These are phyloP conservation scores for Fusarium coffeatum DNA, from an alignment of 2,329 filamentous ascomycete genomes.

Conservation along the genomic window DNA sequence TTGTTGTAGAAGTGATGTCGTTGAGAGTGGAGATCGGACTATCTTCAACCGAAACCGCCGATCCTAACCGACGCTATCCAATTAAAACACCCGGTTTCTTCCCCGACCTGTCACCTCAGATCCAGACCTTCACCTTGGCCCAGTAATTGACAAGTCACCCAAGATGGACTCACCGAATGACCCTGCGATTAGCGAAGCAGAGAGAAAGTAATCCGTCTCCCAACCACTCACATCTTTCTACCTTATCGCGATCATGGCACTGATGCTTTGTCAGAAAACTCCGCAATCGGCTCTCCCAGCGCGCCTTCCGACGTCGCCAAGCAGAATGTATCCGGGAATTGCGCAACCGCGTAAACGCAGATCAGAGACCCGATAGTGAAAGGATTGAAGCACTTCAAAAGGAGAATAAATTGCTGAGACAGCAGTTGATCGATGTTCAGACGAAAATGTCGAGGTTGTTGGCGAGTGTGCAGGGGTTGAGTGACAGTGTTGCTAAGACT, in stretches of 20 bases:
- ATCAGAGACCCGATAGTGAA: conserved; percentile 42
- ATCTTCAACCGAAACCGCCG: neutral
- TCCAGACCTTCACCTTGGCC: neutral
- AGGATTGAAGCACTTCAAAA: conserved; percentile 39
- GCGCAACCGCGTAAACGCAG: conserved; percentile 36
- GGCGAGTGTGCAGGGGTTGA: conserved; percentile 43
- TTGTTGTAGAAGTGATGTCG: too few species aligned
- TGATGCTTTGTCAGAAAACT: conserved; percentile 39
- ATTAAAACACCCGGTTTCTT: neutral
- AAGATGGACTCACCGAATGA: neutral
- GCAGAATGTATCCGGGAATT: conserved; percentile 47
- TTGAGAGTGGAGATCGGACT: neutral
- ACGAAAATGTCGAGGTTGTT: conserved; percentile 42
- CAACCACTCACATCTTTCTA: too few species aligned
- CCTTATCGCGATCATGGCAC: neutral
- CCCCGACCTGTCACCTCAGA: neutral
- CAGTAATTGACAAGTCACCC: neutral
- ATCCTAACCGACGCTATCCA: neutral
- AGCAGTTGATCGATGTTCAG: conserved; percentile 48
- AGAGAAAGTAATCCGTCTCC: neutral
- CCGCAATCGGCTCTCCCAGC: conserved; percentile 50
- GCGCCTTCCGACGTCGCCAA: conserved; percentile 49
- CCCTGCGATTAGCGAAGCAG: neutral
- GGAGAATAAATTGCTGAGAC: conserved; percentile 45
- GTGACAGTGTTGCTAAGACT: conserved; percentile 41